Percentiles rank a stretch among this genome's conserved stretches.
phyloP scores from a whole-genome alignment of 192 early-diverging fungal genomes.

The Radiomyces spectabilis region DNA sequence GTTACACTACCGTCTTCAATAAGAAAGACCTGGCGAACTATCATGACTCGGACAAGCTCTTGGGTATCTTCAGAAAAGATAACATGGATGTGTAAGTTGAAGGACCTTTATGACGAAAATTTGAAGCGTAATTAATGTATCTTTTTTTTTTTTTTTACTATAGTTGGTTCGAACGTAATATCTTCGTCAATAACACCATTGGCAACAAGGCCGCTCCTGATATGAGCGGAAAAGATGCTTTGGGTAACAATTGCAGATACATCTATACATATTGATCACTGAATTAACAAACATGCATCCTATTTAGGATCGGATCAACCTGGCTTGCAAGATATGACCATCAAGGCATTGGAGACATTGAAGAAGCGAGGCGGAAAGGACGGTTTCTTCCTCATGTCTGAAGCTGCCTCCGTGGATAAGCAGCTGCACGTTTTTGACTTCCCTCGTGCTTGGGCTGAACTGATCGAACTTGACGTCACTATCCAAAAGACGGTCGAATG shows the following conservation, averaged over 20 bases:
- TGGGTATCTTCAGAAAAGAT: constrained; percentile 51
- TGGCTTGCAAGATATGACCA: constrained; percentile 47
- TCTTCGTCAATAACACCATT: constrained; percentile 42
- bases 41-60: constrained; percentile 42
- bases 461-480: constrained; percentile 55
- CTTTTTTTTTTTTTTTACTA: neutral
- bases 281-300: too few species aligned
- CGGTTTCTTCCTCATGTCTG: constrained; percentile 60
- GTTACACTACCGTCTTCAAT: constrained; percentile 50
- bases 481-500: constrained; percentile 46
- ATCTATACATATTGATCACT: too few species aligned
- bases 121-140: neutral
- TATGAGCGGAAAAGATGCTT: constrained; percentile 30
- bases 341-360: constrained; percentile 52
- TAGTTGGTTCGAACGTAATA: constrained; percentile 53
- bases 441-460: constrained; percentile 54
- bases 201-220: constrained; percentile 35
- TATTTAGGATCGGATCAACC: constrained; percentile 54
- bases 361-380: constrained; percentile 48
- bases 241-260: too few species aligned
- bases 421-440: constrained; percentile 54
- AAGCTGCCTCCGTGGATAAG: constrained; percentile 61
- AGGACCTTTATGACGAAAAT: too few species aligned
- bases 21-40: constrained; percentile 35
- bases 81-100: constrained; percentile 47